Percentiles rank a stretch among this genome's conserved stretches.
Evolutionary conservation across 768 basidiomycete genomes (phyloP).

Genomic region (Macrolepiota fuliginosa): DNA sequence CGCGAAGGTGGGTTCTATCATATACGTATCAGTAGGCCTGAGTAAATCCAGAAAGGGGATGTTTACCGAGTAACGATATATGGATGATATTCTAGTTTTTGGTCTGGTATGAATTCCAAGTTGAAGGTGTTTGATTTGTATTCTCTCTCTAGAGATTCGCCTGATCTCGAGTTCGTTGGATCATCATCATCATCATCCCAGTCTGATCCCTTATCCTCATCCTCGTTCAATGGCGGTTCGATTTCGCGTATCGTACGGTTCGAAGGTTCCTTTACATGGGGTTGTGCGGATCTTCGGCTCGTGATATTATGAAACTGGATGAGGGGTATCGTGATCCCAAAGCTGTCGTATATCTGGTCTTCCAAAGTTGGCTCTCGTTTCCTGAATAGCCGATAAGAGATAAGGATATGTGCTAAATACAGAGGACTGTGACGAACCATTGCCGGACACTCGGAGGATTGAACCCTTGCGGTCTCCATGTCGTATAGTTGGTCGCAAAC

Average conservation of each 20-base stretch:
- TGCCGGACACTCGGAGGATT: constrained; percentile 19
- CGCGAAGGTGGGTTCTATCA: constrained; percentile 30
- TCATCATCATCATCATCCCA: constrained; percentile 5
- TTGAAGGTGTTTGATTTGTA: background rate
- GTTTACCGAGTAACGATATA: constrained; percentile 33
- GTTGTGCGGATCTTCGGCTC: constrained; percentile 3
- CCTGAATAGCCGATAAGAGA: background rate
- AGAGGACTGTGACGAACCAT: constrained; percentile 27
- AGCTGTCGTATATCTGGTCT: constrained; percentile 32
- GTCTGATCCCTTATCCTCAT: constrained; percentile 16
- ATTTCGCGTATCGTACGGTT: background rate
- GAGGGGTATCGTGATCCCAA: constrained; percentile 31
- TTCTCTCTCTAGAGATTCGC: background rate
- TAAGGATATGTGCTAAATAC: constrained; percentile 13
- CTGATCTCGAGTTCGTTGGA: background rate
- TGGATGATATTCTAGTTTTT: constrained; percentile 26
- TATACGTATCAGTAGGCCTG: background rate
- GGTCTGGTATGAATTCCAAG: constrained; percentile 15
- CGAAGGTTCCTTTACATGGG: background rate
- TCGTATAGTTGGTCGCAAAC: constrained; percentile 26
- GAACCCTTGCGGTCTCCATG: constrained; percentile 24
- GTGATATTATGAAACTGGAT: constrained; percentile 30
- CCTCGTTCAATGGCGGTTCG: background rate
- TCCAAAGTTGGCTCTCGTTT: constrained; percentile 11
- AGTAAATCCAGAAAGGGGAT: background rate